Base-by-base conservation (phyloP, 2,329 filamentous ascomycete species). In the Lasiodiplodia sp. region DNA sequence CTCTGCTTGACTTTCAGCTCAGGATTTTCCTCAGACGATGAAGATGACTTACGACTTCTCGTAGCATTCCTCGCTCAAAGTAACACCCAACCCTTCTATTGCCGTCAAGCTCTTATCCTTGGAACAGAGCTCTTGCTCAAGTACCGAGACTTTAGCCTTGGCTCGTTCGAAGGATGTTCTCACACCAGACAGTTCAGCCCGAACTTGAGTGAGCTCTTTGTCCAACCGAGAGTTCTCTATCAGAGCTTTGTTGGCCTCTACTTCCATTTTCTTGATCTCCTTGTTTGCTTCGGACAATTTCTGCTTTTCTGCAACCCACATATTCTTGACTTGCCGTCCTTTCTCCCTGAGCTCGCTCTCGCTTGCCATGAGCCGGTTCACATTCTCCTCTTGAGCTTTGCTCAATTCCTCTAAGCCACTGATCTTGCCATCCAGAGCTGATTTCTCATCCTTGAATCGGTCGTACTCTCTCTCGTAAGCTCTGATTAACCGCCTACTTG, bases 261-360 rank as follows among this genome's bases (percentile, higher is more conserved):
- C 55, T 28, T 58, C 55, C 14, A 58, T 12, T 12, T 8, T 38
- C 28, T 58, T 7, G 18, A 58, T 23, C 31, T 31, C 38, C 37
- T 58, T 58, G 16, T 11, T 37, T 23, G 18, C 34, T 23, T 58
- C 34, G 55, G 55, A 38, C 11, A 58, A 40, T 16, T 58, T 58
- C 25, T 58, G 12, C 55, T 58, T 58, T 31, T 58, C 34, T 11
- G 31, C 28, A 16, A 38, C 34, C 55, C 34, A 58, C 18, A 37
- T 58, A 4, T 28, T 23, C 55, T 58, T 58, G 16, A 58, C 37
- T 58, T 58, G 31, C 14, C 55, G 55, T n/a, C 55, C 55, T 58
- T 58, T 58, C 23, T 58, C 55, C 55, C 38, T 58, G 2, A 58
- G 34, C 28, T 58, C 34, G 55, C 34, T 40, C 14, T 58, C 31